A percentile compares a stretch with the other conserved stretches of the same genome.
phyloP scores from a whole-genome alignment of 306 rosid species.

The Castanopsis chinensis region DNA sequence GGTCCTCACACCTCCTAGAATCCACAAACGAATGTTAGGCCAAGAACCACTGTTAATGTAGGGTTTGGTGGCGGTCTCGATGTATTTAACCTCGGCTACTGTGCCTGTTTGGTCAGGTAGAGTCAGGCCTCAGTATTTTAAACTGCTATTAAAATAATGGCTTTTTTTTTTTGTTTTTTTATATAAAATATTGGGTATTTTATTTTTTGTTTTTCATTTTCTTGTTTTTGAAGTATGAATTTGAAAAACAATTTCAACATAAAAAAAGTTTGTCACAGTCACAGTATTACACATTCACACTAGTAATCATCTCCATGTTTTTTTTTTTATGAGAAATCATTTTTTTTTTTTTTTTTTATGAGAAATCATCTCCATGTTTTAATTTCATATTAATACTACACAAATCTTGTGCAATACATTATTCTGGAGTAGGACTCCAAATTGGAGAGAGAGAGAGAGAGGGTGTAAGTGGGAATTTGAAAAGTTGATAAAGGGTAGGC shows the following conservation, averaged over 20 bases:
- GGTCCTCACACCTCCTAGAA: constrained; percentile 27
- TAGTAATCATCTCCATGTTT: no score
- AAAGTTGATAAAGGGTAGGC: constrained; percentile 33
- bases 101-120: constrained; percentile 42
- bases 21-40: constrained; percentile 52
- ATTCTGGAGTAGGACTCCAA: no score
- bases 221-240: no score
- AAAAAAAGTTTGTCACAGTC: no score
- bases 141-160: background rate
- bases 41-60: constrained; percentile 11
- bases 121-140: constrained; percentile 13
- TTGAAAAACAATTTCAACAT: no score
- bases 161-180: background rate
- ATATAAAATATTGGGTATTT: background rate
- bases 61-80: constrained; percentile 43
- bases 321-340: no score
- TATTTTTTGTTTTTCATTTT: no score
- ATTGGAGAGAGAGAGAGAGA: background rate
- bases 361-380: no score
- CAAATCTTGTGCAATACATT: no score
- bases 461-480: constrained; percentile 29
- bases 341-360: no score
- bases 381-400: no score
- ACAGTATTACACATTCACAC: no score
- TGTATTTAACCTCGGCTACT: constrained; percentile 36